Conservation (phyloP, 768 basidiomycete genomes). For the Atractiella rhizophila region DNA sequence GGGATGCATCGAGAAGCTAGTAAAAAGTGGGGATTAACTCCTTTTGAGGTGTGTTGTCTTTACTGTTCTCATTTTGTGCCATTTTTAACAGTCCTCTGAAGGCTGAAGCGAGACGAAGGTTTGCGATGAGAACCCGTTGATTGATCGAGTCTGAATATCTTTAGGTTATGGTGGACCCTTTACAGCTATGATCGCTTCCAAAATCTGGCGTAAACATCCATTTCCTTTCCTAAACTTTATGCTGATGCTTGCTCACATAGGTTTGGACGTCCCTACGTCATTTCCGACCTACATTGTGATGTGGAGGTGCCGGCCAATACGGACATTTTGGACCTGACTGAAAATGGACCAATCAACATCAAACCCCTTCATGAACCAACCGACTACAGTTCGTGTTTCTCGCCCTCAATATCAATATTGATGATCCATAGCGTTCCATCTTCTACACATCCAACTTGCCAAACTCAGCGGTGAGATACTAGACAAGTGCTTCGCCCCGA, state of each 20-base stretch:
- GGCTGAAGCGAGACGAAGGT: no score
- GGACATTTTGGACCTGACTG: conserved; percentile 2
- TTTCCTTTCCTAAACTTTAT: no score
- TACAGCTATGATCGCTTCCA: not conserved
- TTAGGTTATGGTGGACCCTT: not conserved
- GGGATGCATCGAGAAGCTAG: not conserved
- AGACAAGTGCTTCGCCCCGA: conserved; percentile 4
- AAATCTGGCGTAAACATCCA: no score
- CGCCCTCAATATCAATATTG: not conserved
- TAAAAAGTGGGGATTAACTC: not conserved
- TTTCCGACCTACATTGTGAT: conserved; percentile 5
- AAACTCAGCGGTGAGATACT: conserved; percentile 1
- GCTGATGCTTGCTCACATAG: no score
- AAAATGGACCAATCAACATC: conserved; percentile 4
- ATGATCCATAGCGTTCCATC: no score
- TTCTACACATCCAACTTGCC: not conserved
- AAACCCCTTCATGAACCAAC: conserved; percentile 1
- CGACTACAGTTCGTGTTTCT: not conserved
- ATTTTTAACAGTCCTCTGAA: no score
- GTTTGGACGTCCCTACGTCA: conserved; percentile 6
- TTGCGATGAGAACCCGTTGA: no score
- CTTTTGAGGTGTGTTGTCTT: no score
- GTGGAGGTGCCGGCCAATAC: conserved; percentile 7
- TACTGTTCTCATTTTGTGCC: no score
- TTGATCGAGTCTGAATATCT: not conserved